These are phyloP conservation scores for Picea sitchensis DNA, from an alignment of 75 land plant genomes.

Conservation along the genomic window DNA sequence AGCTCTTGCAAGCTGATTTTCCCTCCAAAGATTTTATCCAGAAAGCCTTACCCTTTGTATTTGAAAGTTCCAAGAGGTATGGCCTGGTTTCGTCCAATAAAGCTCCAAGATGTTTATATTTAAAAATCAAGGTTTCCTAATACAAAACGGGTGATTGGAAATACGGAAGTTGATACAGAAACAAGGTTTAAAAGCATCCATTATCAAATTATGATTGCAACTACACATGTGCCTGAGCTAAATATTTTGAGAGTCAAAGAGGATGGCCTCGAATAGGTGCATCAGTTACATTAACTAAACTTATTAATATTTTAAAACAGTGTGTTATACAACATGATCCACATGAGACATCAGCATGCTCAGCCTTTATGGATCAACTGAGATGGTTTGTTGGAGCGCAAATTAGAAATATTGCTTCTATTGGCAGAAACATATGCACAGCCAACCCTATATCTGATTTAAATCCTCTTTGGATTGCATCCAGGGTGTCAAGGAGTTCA, in stretches of 20 bases:
- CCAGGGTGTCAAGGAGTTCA: conserved; percentile 85
- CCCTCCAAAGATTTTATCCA: no score
- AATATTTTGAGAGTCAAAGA: conserved; percentile 15
- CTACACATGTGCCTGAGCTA: conserved; percentile 79
- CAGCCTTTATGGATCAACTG: conserved; percentile 69
- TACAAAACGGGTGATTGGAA: no score
- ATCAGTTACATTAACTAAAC: conserved; percentile 72
- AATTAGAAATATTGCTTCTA: conserved; percentile 84
- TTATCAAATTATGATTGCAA: conserved; percentile 72
- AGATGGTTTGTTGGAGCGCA: conserved; percentile 94
- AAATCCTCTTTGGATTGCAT: conserved; percentile 93
- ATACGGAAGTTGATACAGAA: conserved; percentile 79
- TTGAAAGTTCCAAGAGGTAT: no score
- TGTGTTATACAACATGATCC: conserved; percentile 32
- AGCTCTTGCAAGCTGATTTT: no score
- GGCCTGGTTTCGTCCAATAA: no score
- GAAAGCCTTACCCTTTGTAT: no score
- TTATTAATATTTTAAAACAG: conserved; percentile 35
- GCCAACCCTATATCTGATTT: conserved; percentile 96
- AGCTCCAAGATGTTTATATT: no score
- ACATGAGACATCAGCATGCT: conserved; percentile 72
- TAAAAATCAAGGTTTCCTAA: no score
- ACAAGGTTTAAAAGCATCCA: conserved; percentile 65
- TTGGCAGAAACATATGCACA: conserved; percentile 94
- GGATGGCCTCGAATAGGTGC: conserved; percentile 3